Base-by-base conservation (phyloP, 345 rosid genomes). In the Erodium maritimum region DNA sequence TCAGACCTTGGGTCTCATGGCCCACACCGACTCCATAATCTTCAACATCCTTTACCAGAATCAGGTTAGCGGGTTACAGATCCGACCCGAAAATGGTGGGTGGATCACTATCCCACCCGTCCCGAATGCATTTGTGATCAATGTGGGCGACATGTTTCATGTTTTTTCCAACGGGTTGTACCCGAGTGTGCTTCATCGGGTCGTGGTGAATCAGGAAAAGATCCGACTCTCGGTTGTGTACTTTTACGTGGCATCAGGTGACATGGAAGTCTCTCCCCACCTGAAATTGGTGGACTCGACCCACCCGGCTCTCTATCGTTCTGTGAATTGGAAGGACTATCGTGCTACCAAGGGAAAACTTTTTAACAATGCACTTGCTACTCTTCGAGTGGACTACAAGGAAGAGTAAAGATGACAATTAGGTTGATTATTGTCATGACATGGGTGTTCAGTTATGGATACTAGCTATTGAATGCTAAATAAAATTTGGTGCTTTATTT, bases 1-100 rank as follows among this genome's bases (percentile, higher is more conserved):
- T 55, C 73, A 71, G 52, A 90, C 99, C 34, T 87, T 93, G 99
- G 99, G 99, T 66, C 83, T 93, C 0, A 82, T 91, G 1, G 82
- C 94, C 0, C 99, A 89, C 73, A 89, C 97, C 0, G 97, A 93
- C 75, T 89, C 97, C 0, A 79, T 91, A 19, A 78, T 89, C 21
- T 65, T 93, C 71, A 93, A 94, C 55, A 79, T 89, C 61, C 80
- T 93, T 9, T 65, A 77, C 75, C 99, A 93, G 34, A 83, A 75
- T 77, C 68, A 61, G 70, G 82, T 81, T 0, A 78, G 81, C 23
- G 99, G 94, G 22, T 71, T 91, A 70, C 96, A 86, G 20, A 85
- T 88, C 22, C 68, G 67, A 5, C 77, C 65, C 61, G 94, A 85
- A 21, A 85, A 77, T 20, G 54, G 54, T 0, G 88, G 95, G 21